A percentile compares a stretch with the other conserved stretches of the same genome.
phyloP scores from a whole-genome alignment of 805 yeast species.

The Teunomyces tritomae region DNA sequence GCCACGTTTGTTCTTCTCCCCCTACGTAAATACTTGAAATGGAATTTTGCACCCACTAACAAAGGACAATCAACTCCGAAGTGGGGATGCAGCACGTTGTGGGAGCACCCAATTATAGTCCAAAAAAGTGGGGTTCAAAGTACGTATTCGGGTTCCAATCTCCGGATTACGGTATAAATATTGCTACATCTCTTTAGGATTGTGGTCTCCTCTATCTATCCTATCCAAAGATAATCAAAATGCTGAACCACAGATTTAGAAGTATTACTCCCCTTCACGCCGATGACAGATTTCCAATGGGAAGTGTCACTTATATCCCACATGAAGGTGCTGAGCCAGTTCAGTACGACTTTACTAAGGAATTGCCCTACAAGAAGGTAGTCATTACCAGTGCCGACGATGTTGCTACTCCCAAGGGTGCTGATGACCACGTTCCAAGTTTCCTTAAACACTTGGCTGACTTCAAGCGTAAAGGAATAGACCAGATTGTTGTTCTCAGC shows the following conservation, averaged over 20 bases:
- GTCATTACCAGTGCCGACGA: constrained; percentile 12
- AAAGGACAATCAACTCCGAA: not conserved
- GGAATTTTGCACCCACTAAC: not conserved
- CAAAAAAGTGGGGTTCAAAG: not conserved
- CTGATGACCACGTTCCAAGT: constrained; percentile 11
- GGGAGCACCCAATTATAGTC: not conserved
- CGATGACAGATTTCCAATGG: constrained; percentile 21
- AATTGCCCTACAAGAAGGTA: constrained; percentile 14
- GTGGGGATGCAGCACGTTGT: constrained; percentile 3
- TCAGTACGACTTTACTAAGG: constrained; percentile 29
- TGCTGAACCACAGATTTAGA: not conserved
- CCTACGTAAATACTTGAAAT: not conserved
- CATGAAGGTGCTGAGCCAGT: not conserved
- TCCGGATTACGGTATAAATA: not conserved
- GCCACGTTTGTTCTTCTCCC: no score
- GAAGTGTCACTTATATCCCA: constrained; percentile 10
- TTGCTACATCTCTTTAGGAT: not conserved
- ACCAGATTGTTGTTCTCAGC: constrained; percentile 12
- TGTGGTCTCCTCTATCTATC: not conserved
- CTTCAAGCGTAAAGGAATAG: constrained; percentile 13
- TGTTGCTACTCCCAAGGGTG: constrained; percentile 8
- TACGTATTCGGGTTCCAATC: not conserved
- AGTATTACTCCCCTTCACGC: constrained; percentile 5
- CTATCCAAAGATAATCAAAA: not conserved
- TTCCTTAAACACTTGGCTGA: constrained; percentile 10